Conservation (phyloP, 2,329 filamentous ascomycete genomes). For the Aspergillus sp. region DNA sequence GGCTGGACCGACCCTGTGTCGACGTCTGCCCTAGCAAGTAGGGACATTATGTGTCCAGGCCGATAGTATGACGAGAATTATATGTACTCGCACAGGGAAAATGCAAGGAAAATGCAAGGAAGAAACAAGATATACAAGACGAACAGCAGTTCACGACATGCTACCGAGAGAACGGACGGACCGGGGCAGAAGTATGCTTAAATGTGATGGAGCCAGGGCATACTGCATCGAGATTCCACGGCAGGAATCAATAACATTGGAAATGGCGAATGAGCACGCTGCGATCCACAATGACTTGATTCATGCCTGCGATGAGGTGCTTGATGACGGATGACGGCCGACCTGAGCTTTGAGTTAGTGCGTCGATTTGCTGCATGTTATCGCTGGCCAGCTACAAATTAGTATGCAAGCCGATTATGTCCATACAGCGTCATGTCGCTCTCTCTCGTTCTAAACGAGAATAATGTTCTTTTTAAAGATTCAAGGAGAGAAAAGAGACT, state of each 20-base stretch:
- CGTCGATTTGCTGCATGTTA: background rate
- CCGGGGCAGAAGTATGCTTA: background rate
- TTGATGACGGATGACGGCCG: background rate
- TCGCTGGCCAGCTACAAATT: too few species aligned
- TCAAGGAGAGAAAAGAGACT: too few species aligned
- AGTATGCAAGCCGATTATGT: too few species aligned
- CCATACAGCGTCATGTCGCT: too few species aligned
- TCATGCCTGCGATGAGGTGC: background rate
- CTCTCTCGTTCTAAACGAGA: background rate
- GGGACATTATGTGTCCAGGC: background rate
- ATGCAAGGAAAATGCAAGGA: too few species aligned
- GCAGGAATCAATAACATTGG: background rate
- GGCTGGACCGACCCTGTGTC: constrained; percentile 24
- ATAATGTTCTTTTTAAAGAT: too few species aligned
- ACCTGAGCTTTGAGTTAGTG: background rate
- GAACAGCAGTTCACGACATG: background rate
- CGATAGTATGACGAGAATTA: too few species aligned
- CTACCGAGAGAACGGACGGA: background rate
- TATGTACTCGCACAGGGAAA: too few species aligned
- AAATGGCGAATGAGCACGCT: background rate
- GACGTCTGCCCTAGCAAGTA: background rate
- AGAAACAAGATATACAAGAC: background rate
- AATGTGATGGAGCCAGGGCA: background rate
- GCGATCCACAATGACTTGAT: background rate
- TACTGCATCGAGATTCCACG: background rate